Conservation (phyloP, 805 yeast species). For the Allodekkera sacchari region DNA sequence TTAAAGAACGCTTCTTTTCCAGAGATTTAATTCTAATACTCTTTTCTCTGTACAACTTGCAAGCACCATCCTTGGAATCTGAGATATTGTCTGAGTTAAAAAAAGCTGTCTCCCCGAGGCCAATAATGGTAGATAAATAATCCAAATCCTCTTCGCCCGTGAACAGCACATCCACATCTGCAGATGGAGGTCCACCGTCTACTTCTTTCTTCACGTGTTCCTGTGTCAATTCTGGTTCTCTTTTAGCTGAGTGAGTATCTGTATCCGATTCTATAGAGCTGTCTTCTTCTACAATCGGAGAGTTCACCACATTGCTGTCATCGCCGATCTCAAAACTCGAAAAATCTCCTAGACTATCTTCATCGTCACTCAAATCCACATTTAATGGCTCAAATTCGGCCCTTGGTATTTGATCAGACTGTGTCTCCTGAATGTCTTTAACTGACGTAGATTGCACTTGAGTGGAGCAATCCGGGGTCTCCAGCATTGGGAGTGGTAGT, state of each 20-base stretch:
- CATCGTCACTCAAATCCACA: too few relatives aligned
- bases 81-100: conserved; percentile 11
- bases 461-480: too few relatives aligned
- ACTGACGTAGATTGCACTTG: too few relatives aligned
- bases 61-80: conserved; percentile 10
- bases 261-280: too few relatives aligned
- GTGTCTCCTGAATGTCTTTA: too few relatives aligned
- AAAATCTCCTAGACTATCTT: too few relatives aligned
- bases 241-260: too few relatives aligned
- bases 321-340: conserved; percentile 8
- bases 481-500: too few relatives aligned
- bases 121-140: conserved; percentile 30
- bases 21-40: conserved; percentile 29
- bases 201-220: not conserved
- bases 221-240: too few relatives aligned
- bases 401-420: too few relatives aligned
- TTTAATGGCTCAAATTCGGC: too few relatives aligned
- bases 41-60: conserved; percentile 22
- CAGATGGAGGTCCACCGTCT: not conserved
- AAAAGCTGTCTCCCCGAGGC: conserved; percentile 32
- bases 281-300: too few relatives aligned
- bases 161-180: not conserved
- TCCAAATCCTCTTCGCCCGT: conserved; percentile 29
- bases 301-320: conserved; percentile 4
- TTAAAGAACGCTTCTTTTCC: conserved; percentile 27